Percentiles rank a stretch among this genome's conserved stretches.
Conservation (phyloP, 129 eudicot genomes). For the Flaveria linearis region DNA sequence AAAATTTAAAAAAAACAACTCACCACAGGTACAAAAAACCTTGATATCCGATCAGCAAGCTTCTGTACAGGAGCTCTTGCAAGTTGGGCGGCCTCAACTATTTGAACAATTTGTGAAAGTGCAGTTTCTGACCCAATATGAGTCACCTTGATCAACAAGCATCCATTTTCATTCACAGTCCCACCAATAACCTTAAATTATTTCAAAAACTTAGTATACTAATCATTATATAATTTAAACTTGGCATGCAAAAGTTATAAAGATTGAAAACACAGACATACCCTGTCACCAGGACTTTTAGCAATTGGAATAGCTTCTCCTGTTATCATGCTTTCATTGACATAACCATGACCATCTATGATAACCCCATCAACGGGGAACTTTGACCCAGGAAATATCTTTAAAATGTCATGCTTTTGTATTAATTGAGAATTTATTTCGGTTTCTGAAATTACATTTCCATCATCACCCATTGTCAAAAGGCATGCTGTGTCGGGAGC, state of each 20-base stretch:
- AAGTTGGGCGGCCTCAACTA: constrained; percentile 51
- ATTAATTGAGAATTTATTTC: constrained; percentile 41
- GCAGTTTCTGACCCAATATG: constrained; percentile 50
- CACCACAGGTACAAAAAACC: constrained; percentile 46
- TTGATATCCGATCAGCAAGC: constrained; percentile 44
- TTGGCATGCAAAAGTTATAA: background rate
- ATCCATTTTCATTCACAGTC: constrained; percentile 47
- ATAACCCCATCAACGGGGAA: constrained; percentile 47
- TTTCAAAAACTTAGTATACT: background rate
- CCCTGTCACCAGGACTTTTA: constrained; percentile 43
- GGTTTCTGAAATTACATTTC: constrained; percentile 32
- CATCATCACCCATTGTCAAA: constrained; percentile 35
- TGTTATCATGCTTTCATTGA: constrained; percentile 53
- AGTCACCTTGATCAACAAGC: constrained; percentile 42
- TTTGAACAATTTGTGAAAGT: constrained; percentile 45
- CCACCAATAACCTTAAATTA: constrained; percentile 46
- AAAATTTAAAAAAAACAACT: constrained; percentile 6
- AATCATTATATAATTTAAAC: background rate
- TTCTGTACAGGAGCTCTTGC: constrained; percentile 55
- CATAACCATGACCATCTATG: constrained; percentile 42
- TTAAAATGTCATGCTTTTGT: constrained; percentile 38
- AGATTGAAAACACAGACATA: background rate
- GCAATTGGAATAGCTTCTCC: constrained; percentile 50
- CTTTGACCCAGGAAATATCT: constrained; percentile 45
- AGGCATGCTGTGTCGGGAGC: constrained; percentile 46